Base-by-base conservation (phyloP, 169 alveolate species). In the Plasmodium falciparum region DNA sequence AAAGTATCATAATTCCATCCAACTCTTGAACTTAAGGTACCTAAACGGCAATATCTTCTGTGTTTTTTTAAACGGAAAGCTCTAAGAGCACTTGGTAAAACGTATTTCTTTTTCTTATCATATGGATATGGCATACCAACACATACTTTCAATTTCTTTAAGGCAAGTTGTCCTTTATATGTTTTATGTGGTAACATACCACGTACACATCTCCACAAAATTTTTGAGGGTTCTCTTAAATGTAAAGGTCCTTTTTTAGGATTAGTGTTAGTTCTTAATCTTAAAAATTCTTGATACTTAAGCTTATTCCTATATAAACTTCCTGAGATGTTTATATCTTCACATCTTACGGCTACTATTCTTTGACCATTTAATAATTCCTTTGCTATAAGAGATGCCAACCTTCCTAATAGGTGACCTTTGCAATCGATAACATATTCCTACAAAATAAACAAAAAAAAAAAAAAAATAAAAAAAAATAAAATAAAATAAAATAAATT, bases 121-220 rank as follows among this genome's bases (percentile, higher is more conserved):
- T 96, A 97, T 39, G 99, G 99, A 45, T 96, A 93, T 45, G 99
- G 99, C 80, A 97, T 94, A 52, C 99, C 99, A 73, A 97, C 99
- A 93, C 95, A 96, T 45, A 97, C 97, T 95, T 97, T 97, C 47
- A 99, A 96, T 71, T 98, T 95, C 54, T 94, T 97, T 70, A 99
- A 95, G 54, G 99, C 99, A 67, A 97, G 97, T 80, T 98, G 97
- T 50, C 99, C 99, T 76, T 99, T 96, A 80, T 98, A 95, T 26
- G 99, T 98, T 94, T 98, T 98, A 94, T 98, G 99, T 15, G 99
- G 99, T 73, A 98, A 90, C 99, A 99, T 99, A 74, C 99, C 99
- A 70, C 99, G 97, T 71, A 98, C 98, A 67, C 97, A 96, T 93
- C 99, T 97, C 99, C 99, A 98, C 95, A 99, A 96, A 67, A 98